Conservation (phyloP, 192 early-diverging fungal species). For the Podila minutissima region DNA sequence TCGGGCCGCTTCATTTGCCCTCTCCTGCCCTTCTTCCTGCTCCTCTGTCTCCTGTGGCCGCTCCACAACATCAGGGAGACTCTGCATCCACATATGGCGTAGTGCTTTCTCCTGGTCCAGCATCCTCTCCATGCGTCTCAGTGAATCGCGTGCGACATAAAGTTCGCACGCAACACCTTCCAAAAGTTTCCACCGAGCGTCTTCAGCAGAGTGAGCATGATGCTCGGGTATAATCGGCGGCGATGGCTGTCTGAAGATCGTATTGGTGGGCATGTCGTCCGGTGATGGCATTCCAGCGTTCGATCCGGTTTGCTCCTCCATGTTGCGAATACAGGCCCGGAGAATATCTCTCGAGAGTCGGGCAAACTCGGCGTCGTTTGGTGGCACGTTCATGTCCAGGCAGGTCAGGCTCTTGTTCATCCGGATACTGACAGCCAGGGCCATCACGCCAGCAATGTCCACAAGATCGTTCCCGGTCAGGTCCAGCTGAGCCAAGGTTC, state of each 20-base stretch:
- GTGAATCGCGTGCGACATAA: slow-evolving; percentile 26
- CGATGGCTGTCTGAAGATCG: slow-evolving; percentile 46
- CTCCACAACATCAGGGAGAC: neutral
- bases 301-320: slow-evolving; percentile 45
- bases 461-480: slow-evolving; percentile 80
- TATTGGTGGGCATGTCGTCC: slow-evolving; percentile 41
- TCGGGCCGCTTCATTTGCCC: too few species aligned
- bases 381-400: slow-evolving; percentile 73
- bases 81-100: slow-evolving; percentile 31
- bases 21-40: too few species aligned
- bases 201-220: slow-evolving; percentile 14
- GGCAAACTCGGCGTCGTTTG: slow-evolving; percentile 51
- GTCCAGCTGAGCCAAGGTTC: slow-evolving; percentile 73
- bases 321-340: slow-evolving; percentile 52
- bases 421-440: slow-evolving; percentile 82
- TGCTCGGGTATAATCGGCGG: slow-evolving; percentile 45
- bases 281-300: slow-evolving; percentile 42
- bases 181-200: slow-evolving; percentile 25
- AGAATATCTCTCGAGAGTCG: slow-evolving; percentile 53
- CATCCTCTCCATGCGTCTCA: slow-evolving; percentile 28
- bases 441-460: slow-evolving; percentile 83
- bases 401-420: slow-evolving; percentile 79
- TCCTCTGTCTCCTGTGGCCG: neutral
- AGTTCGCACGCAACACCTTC: slow-evolving; percentile 41
- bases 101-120: slow-evolving; percentile 27